Conservation (phyloP, 495 filamentous ascomycete genomes). For the Penicillium egyptiacum region DNA sequence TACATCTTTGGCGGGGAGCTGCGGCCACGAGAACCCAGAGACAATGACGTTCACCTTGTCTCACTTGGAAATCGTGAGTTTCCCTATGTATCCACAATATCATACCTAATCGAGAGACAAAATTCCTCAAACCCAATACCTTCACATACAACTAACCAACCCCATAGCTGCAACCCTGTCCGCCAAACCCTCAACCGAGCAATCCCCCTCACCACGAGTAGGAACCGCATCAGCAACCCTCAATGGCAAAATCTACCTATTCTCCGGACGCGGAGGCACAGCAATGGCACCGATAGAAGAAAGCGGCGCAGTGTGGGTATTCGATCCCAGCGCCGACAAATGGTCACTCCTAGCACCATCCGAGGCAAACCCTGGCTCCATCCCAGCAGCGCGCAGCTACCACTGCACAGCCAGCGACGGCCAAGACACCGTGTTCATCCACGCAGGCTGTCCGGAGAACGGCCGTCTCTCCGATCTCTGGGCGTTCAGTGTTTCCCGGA, state of each 20-base stretch:
- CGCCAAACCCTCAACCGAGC: background rate
- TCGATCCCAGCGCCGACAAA: conserved; percentile 28
- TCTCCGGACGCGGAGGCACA: conserved; percentile 55
- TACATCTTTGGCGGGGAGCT: conserved; percentile 52
- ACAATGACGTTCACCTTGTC: conserved; percentile 70
- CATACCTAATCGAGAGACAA: background rate
- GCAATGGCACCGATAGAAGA: conserved; percentile 57
- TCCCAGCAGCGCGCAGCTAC: conserved; percentile 50
- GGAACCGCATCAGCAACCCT: conserved; percentile 47
- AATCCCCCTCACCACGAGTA: conserved; percentile 46
- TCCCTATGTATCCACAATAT: background rate
- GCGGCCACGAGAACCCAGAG: conserved; percentile 50
- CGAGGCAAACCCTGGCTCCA: conserved; percentile 8
- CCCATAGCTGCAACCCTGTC: background rate
- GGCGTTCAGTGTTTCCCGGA: conserved; percentile 62
- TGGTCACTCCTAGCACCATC: conserved; percentile 35
- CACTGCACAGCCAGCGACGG: conserved; percentile 48
- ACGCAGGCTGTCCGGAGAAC: conserved; percentile 65
- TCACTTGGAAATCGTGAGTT: conserved; percentile 40
- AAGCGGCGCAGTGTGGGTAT: conserved; percentile 49
- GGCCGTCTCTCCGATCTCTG: conserved; percentile 65
- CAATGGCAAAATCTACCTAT: conserved; percentile 51
- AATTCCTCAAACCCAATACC: background rate
- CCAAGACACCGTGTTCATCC: conserved; percentile 60
- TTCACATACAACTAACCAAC: background rate